Conservation (phyloP, 2,329 filamentous ascomycete genomes). For the Dryadomyces sulphureus region DNA sequence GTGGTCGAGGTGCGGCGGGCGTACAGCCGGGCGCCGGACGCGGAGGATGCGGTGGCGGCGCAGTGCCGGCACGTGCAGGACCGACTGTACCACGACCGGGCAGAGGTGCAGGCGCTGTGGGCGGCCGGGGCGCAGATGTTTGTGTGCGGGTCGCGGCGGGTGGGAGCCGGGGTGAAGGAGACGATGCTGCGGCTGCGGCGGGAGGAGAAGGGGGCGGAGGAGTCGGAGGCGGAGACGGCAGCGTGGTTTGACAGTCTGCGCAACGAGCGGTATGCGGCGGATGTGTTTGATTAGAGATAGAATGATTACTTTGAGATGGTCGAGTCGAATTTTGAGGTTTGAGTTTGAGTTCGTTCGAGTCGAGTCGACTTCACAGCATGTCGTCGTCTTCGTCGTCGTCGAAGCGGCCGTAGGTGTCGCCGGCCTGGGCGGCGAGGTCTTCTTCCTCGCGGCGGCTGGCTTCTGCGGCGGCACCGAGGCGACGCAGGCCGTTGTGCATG, state of each 20-base stretch:
- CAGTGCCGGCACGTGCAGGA: constrained; percentile 26
- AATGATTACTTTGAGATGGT: background rate
- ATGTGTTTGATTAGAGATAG: constrained; percentile 39
- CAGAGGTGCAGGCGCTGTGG: constrained; percentile 20
- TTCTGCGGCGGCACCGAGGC: constrained; percentile 69
- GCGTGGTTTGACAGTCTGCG: constrained; percentile 33
- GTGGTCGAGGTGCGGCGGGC: constrained; percentile 47
- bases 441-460: constrained; percentile 63
- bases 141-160: constrained; percentile 40
- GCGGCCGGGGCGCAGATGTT: constrained; percentile 33
- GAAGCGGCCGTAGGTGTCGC: constrained; percentile 38
- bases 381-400: constrained; percentile 47
- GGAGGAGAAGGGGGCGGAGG: constrained; percentile 15
- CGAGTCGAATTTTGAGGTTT: too few relatives aligned
- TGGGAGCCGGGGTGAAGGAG: constrained; percentile 26
- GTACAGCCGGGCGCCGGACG: constrained; percentile 28
- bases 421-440: constrained; percentile 48
- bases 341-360: background rate
- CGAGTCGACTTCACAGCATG: constrained; percentile 21
- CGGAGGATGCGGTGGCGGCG: constrained; percentile 25
- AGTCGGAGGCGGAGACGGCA: constrained; percentile 22
- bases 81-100: constrained; percentile 29
- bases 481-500: constrained; percentile 77
- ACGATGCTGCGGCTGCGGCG: constrained; percentile 19
- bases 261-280: constrained; percentile 42